These are phyloP conservation scores for Erythrobasidium hasegawianum DNA, from an alignment of 1,284 basidiomycete species.

Conservation along the genomic window DNA sequence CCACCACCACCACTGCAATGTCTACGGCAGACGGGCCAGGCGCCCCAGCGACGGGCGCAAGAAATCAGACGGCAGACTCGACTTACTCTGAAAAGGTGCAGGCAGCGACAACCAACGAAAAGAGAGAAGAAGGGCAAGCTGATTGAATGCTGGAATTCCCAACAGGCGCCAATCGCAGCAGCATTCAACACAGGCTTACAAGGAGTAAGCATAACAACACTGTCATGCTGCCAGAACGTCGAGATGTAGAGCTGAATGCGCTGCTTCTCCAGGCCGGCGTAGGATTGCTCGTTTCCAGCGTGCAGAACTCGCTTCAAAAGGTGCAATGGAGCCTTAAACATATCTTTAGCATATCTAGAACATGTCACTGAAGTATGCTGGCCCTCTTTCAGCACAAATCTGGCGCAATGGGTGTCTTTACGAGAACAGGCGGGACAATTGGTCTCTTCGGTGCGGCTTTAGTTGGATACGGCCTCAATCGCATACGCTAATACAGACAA, in stretches of 20 bases:
- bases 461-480: neutral
- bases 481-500: neutral
- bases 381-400: slow-evolving; percentile 58
- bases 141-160: neutral
- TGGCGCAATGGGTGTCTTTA: slow-evolving; percentile 79
- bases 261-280: slow-evolving; percentile 57
- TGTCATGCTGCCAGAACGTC: neutral
- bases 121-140: neutral
- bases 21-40: slow-evolving; percentile 12
- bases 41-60: slow-evolving; percentile 24
- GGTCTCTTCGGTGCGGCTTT: slow-evolving; percentile 72
- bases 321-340: neutral
- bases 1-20: neutral
- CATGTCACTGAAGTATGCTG: neutral
- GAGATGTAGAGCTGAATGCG: neutral
- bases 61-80: slow-evolving; percentile 8
- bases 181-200: slow-evolving; percentile 23
- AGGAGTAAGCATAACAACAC: slow-evolving; percentile 9
- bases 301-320: slow-evolving; percentile 75
- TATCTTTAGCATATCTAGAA: neutral
- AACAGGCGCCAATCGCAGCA: neutral
- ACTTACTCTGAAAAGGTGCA: slow-evolving; percentile 21
- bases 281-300: slow-evolving; percentile 70
- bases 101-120: neutral
- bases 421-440: slow-evolving; percentile 70